These are phyloP conservation scores for Marvania coccoides DNA, from an alignment of 139 green algal species.

Conservation along the genomic window DNA sequence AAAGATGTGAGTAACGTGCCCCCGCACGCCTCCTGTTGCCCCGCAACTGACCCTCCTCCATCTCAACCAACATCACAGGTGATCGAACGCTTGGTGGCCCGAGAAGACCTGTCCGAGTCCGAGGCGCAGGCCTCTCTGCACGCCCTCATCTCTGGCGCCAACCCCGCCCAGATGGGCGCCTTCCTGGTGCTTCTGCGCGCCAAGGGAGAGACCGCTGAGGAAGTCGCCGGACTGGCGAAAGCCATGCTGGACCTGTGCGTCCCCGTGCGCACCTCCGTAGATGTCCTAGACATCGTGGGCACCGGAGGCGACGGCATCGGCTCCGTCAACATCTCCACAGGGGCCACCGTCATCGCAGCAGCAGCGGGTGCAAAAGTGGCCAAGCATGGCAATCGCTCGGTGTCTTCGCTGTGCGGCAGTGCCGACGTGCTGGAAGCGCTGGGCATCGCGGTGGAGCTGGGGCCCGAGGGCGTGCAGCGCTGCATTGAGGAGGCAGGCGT, in stretches of 20 bases:
- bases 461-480: slow-evolving; percentile 57
- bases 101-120: slow-evolving; percentile 55
- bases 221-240: slow-evolving; percentile 86
- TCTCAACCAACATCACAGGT: slow-evolving; percentile 32
- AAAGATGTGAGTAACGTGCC: not conserved
- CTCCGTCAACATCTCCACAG: slow-evolving; percentile 98
- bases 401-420: slow-evolving; percentile 88
- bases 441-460: slow-evolving; percentile 87
- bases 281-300: slow-evolving; percentile 94
- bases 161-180: slow-evolving; percentile 74
- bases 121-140: slow-evolving; percentile 32
- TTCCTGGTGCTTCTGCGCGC: slow-evolving; percentile 93
- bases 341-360: slow-evolving; percentile 85
- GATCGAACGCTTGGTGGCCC: slow-evolving; percentile 60
- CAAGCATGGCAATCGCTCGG: slow-evolving; percentile 94
- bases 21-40: not conserved
- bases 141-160: slow-evolving; percentile 58
- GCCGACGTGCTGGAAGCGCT: slow-evolving; percentile 92
- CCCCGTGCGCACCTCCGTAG: slow-evolving; percentile 43
- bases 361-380: slow-evolving; percentile 91
- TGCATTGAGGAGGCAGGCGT: slow-evolving; percentile 83
- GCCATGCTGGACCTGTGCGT: slow-evolving; percentile 66
- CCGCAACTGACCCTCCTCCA: not conserved
- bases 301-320: slow-evolving; percentile 96
- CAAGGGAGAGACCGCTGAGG: slow-evolving; percentile 93